These are phyloP conservation scores for Leccinum broughii DNA, from an alignment of 768 basidiomycete species.

Conservation along the genomic window DNA sequence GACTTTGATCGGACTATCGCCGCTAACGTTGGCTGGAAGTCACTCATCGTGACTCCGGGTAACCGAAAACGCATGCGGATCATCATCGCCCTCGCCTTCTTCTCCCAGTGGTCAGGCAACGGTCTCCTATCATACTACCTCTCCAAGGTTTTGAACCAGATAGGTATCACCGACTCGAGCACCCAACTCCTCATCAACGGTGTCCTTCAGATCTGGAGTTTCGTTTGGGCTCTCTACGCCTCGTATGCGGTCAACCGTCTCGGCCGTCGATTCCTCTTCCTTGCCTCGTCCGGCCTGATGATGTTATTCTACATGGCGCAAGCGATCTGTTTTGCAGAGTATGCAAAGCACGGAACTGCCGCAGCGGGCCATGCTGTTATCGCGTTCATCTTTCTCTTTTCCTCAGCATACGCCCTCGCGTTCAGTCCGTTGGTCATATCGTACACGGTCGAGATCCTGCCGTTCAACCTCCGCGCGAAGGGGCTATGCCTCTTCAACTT, in stretches of 20 bases:
- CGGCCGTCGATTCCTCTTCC: too few species aligned
- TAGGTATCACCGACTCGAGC: conserved; percentile 54
- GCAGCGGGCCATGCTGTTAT: too few species aligned
- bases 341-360: too few species aligned
- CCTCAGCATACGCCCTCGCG: too few species aligned
- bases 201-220: conserved; percentile 49
- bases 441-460: too few species aligned
- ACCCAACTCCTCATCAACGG: conserved; percentile 66
- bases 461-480: too few species aligned
- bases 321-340: too few species aligned
- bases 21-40: conserved; percentile 64
- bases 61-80: conserved; percentile 70
- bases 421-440: too few species aligned
- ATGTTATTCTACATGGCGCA: too few species aligned
- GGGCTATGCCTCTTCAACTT: too few species aligned
- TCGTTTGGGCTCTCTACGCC: conserved; percentile 16
- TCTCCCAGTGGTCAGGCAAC: conserved; percentile 78
- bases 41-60: conserved; percentile 64
- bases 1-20: conserved; percentile 63
- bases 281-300: too few species aligned
- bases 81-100: conserved; percentile 65
- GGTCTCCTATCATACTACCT: conserved; percentile 77
- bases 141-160: conserved; percentile 61
- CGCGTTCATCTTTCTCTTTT: too few species aligned
- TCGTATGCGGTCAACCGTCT: conserved; percentile 49